Conservation (phyloP, 2,329 filamentous ascomycete species). For the Apiospora aurea region DNA sequence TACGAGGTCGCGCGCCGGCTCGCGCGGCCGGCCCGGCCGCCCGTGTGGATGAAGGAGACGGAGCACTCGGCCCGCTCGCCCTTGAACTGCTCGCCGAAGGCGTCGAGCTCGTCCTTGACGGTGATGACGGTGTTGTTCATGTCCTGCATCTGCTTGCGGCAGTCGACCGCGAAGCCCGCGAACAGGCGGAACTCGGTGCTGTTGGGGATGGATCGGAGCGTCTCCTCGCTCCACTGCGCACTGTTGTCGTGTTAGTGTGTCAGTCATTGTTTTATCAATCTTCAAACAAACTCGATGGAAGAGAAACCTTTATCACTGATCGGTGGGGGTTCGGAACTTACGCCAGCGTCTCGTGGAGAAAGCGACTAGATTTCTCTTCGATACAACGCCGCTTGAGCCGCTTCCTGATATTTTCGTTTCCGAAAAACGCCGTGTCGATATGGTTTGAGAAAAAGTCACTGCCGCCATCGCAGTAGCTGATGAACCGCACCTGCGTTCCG, state of each 20-base stretch:
- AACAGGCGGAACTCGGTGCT: conserved; percentile 38
- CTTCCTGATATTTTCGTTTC: conserved; percentile 27
- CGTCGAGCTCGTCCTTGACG: conserved; percentile 28
- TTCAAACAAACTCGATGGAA: too few relatives aligned
- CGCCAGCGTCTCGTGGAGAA: conserved; percentile 41
- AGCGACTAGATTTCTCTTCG: conserved; percentile 35
- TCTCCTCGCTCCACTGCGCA: conserved; percentile 41
- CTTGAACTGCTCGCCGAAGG: conserved; percentile 25
- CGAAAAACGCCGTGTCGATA: conserved; percentile 1
- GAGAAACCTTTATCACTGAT: too few relatives aligned
- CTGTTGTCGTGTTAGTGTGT: not conserved
- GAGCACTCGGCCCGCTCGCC: conserved; percentile 30
- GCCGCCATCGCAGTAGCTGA: not conserved
- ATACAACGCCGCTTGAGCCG: conserved; percentile 35
- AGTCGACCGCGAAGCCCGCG: conserved; percentile 36
- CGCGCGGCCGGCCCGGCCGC: conserved; percentile 30
- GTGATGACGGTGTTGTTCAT: conserved; percentile 32
- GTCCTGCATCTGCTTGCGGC: conserved; percentile 24
- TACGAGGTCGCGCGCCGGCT: conserved; percentile 36
- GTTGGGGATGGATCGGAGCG: conserved; percentile 32
- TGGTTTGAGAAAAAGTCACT: not conserved
- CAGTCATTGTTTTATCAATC: not conserved
- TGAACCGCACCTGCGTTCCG: not conserved
- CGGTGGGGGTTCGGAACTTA: not conserved
- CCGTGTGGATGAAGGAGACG: conserved; percentile 42